Base-by-base conservation (phyloP, 306 rosid species). In the Casuarina glauca region DNA sequence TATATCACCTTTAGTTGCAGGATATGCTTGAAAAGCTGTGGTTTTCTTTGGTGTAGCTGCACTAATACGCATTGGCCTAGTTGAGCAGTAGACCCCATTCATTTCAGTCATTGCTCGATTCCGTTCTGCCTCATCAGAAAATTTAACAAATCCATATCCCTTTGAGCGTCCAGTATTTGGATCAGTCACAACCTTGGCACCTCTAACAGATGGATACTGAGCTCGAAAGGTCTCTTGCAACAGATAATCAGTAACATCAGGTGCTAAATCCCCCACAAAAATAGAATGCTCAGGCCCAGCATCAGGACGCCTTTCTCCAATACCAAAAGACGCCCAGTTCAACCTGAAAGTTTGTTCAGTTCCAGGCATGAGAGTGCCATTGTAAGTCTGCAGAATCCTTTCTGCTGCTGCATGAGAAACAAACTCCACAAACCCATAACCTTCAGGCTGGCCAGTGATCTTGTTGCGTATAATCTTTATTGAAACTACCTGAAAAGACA, bases 271-370 rank as follows among this genome's bases (percentile, higher is more conserved):
- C 60, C 98, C 97, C 10, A 93, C 96, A 73, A 93, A 93, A 74
- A 93, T 91, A 39, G 98, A 90, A 80, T 93, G 98, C 74, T 93
- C 98, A 46, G 96, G 98, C 13, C 89, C 95, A 19, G 96, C 78
- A 39, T 91, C 97, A 4, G 96, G 91, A 3, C 97, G 89, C 32
- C 93, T 86, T 75, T 91, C 98, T 44, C 98, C 98, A 72, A 91
- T 91, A 35, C 96, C 97, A 79, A 89, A 93, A 55, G 97, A 93
- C 16, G 98, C 98, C 98, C 98, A 93, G 74, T 91, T 93, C 71
- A 91, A 84, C 69, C 98, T 74, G 87, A 90, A 93, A 45, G 90
- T 90, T 75, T 70, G 97, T 42, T 93, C 98, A 0, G 93, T 93
- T 60, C 97, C 97, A 41, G 98, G 98, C 98, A 93, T 93, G 71